A percentile compares a stretch with the other conserved stretches of the same genome.
Conservation (phyloP, 495 filamentous ascomycete genomes). For the Chaetomium fimeti region DNA sequence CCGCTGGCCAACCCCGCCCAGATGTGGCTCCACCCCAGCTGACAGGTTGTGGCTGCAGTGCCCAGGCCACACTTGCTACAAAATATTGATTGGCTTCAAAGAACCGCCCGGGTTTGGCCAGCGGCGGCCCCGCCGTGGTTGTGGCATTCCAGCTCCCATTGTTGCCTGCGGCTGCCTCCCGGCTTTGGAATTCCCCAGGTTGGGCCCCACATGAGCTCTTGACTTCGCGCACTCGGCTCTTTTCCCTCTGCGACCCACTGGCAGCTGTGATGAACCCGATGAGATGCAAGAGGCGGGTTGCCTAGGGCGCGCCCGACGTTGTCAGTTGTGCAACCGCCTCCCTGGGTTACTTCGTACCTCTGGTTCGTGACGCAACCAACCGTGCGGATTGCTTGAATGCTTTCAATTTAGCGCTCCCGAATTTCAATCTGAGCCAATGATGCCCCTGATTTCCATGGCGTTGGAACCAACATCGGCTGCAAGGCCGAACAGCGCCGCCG, state of each 20-base stretch:
- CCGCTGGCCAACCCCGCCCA: not conserved
- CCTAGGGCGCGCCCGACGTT: too few species aligned
- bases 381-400: not conserved
- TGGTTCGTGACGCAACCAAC: not conserved
- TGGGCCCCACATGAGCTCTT: too few species aligned
- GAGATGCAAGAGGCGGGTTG: too few species aligned
- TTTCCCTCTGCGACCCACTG: too few species aligned
- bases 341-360: too few species aligned
- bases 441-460: not conserved
- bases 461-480: constrained; percentile 8
- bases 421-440: constrained; percentile 2
- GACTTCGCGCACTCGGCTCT: too few species aligned
- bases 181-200: too few species aligned
- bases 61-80: not conserved
- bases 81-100: not conserved
- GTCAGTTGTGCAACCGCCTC: too few species aligned
- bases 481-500: constrained; percentile 8
- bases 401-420: not conserved
- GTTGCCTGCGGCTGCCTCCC: too few species aligned
- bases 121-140: not conserved
- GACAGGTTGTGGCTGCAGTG: too few species aligned
- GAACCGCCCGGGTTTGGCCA: too few species aligned
- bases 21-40: not conserved
- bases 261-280: too few species aligned
- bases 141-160: not conserved